Evolutionary conservation across 805 yeast species (phyloP).

Genomic region (Suhomyces prunicola): DNA sequence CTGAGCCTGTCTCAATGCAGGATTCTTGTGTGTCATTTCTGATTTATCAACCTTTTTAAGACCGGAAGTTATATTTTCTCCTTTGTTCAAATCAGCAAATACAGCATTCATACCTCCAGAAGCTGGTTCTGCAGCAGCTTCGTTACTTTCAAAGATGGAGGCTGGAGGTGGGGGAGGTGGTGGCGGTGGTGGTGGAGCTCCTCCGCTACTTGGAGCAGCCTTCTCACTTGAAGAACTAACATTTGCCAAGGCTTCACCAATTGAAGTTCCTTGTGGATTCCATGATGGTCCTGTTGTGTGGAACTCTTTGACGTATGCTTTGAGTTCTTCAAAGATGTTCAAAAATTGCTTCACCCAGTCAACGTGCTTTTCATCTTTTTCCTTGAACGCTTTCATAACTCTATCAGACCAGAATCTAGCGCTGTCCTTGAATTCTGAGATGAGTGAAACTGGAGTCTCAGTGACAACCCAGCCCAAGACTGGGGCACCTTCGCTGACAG

Average conservation of each 20-base stretch:
- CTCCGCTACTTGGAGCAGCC: conserved; percentile 12
- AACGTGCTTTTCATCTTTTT: conserved; percentile 60
- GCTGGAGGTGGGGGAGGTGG: conserved; percentile 92
- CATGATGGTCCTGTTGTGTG: conserved; percentile 86
- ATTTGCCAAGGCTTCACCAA: conserved; percentile 47
- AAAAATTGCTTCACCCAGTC: conserved; percentile 78
- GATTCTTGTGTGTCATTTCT: conserved; percentile 92
- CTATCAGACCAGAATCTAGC: conserved; percentile 94
- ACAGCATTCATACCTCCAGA: conserved; percentile 77
- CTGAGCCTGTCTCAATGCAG: conserved; percentile 65
- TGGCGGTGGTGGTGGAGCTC: conserved; percentile 53
- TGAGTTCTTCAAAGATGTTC: conserved; percentile 65
- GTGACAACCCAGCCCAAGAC: conserved; percentile 88
- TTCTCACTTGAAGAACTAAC: conserved; percentile 8
- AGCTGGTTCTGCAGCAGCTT: conserved; percentile 15
- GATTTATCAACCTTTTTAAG: conserved; percentile 90
- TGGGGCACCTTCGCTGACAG: conserved; percentile 86
- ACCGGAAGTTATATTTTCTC: conserved; percentile 78
- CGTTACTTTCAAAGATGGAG: conserved; percentile 45
- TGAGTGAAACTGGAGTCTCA: conserved; percentile 67
- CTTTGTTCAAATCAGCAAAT: conserved; percentile 85
- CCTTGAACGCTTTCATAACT: conserved; percentile 80
- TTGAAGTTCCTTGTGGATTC: conserved; percentile 56
- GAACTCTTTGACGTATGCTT: conserved; percentile 67
- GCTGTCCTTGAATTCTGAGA: conserved; percentile 84